These are phyloP conservation scores for Arthrobotrys sphaeroides DNA, from an alignment of 2,329 filamentous ascomycete genomes.

Conservation along the genomic window DNA sequence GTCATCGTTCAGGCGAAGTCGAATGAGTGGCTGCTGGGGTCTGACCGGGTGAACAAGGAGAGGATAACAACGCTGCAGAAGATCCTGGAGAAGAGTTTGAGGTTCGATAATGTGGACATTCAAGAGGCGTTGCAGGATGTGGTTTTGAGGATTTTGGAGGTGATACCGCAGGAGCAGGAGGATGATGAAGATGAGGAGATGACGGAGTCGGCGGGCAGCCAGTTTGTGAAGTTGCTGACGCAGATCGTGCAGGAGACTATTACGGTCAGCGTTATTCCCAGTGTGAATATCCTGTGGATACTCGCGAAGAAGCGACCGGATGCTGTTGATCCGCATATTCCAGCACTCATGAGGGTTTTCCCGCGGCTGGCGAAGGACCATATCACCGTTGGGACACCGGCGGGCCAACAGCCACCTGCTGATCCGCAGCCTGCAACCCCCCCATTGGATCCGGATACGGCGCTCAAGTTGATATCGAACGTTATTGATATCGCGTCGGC, in stretches of 20 bases:
- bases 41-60: conserved; percentile 65
- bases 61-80: conserved; percentile 78
- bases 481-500: conserved; percentile 91
- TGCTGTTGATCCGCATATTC: conserved; percentile 88
- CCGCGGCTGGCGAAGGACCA: conserved; percentile 96
- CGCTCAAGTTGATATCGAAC: conserved; percentile 90
- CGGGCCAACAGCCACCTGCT: conserved; percentile 61
- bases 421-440: conserved; percentile 68
- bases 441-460: conserved; percentile 83
- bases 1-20: conserved; percentile 87
- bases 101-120: conserved; percentile 87
- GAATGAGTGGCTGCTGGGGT: conserved; percentile 81
- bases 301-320: conserved; percentile 83
- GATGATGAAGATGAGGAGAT: conserved; percentile 84
- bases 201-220: conserved; percentile 80
- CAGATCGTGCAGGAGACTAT: conserved; percentile 88
- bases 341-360: conserved; percentile 88
- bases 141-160: conserved; percentile 83
- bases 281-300: conserved; percentile 93
- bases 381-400: conserved; percentile 69
- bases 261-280: conserved; percentile 81
- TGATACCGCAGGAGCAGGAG: conserved; percentile 79
- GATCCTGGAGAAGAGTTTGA: conserved; percentile 86
- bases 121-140: conserved; percentile 85
- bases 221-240: conserved; percentile 85